phyloP scores from a whole-genome alignment of 768 basidiomycete genomes.

The Podaxis sp. region DNA sequence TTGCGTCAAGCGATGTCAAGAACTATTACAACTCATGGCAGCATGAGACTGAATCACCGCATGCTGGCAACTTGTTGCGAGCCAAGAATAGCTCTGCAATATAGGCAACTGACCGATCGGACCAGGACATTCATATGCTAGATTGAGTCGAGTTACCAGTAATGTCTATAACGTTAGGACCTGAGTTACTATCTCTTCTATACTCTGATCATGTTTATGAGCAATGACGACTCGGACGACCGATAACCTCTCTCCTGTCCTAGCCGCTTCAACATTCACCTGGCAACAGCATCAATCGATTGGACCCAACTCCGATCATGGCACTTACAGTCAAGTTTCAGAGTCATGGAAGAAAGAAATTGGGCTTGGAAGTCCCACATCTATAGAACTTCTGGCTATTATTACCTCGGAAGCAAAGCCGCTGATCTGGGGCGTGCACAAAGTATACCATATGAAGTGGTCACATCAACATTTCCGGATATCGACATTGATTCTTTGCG shows the following conservation, averaged over 20 bases:
- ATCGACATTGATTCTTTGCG: background rate
- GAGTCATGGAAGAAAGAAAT: background rate
- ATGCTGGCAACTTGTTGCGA: background rate
- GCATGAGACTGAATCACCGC: background rate
- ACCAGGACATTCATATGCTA: background rate
- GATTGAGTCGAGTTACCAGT: background rate
- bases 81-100: background rate
- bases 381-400: background rate
- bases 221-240: background rate
- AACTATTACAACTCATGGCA: background rate
- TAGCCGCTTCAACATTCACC: background rate
- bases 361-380: background rate
- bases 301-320: background rate
- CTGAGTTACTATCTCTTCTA: background rate
- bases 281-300: background rate
- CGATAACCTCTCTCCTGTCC: background rate
- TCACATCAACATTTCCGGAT: background rate
- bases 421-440: background rate
- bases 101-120: background rate
- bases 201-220: background rate
- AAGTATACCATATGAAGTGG: constrained; percentile 1
- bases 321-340: background rate
- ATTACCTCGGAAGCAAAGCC: background rate
- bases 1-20: background rate
- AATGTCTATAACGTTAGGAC: background rate